Evolutionary conservation across 2,329 filamentous ascomycete species (phyloP).

Genomic region (Dothistroma septosporum): DNA sequence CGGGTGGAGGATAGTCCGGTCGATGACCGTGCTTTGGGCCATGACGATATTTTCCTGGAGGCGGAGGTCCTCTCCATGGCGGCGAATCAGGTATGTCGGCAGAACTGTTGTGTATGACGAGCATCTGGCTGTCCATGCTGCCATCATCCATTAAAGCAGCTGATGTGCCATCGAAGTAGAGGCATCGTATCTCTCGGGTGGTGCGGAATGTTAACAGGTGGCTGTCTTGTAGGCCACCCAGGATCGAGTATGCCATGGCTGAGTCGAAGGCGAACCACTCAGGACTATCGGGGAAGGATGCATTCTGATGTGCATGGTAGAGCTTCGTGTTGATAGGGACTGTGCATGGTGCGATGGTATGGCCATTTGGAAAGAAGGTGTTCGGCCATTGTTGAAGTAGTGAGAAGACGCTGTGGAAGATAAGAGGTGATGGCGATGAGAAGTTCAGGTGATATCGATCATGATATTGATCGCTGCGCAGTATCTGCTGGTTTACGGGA

Average conservation of each 20-base stretch:
- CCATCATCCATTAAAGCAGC: conserved; percentile 48
- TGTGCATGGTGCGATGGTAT: conserved; percentile 46
- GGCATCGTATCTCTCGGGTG: conserved; percentile 39
- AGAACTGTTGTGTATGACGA: conserved; percentile 44
- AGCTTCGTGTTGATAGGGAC: conserved; percentile 47
- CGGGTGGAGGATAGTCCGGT: neutral
- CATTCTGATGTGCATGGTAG: conserved; percentile 48
- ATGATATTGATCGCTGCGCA: neutral
- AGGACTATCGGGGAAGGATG: conserved; percentile 42
- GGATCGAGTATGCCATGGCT: conserved; percentile 54
- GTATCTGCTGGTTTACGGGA: neutral
- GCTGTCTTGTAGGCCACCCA: conserved; percentile 43
- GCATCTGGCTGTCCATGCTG: conserved; percentile 48
- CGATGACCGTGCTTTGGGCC: neutral
- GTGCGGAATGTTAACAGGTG: conserved; percentile 50
- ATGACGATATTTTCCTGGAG: neutral
- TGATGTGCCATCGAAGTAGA: conserved; percentile 52
- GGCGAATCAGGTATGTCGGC: conserved; percentile 37
- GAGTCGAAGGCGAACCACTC: conserved; percentile 53
- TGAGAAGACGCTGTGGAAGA: conserved; percentile 47
- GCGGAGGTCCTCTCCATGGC: neutral
- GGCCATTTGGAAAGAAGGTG: conserved; percentile 50
- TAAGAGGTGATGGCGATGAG: conserved; percentile 46
- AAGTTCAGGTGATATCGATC: conserved; percentile 38
- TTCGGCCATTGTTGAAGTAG: conserved; percentile 51